Base-by-base conservation (phyloP, 2,329 filamentous ascomycete species). In the Chrysoporthe cubensis region DNA sequence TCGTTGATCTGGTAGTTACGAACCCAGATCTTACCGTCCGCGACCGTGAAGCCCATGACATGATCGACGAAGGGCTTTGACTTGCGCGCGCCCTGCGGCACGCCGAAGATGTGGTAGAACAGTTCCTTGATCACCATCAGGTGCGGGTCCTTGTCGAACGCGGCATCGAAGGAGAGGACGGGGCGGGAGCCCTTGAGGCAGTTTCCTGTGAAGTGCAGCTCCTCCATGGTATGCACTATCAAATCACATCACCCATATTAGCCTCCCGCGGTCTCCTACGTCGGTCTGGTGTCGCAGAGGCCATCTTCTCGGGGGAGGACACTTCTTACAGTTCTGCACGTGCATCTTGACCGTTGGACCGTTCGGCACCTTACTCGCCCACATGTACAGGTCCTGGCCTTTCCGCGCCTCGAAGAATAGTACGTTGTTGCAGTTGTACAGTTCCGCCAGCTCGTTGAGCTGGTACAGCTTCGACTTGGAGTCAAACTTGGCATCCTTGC, bases 51-150 rank as follows among this genome's bases (percentile, higher is more conserved):
- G 67, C 90, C 90, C 87, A 98, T 94, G 71, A 99, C 92, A 74
- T 96, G 94, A 78, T 99, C 96, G 71, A 98, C 86, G 75, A 99
- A 99, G 3, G 96, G 96, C 82, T 99, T 99, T 69, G 92, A 91
- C 75, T 96, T 96, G 74, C 93, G 87, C 34, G 94, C 91, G 32
- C 90, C 91, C 74, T 94, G 91, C 1, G 96, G 96, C 0, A 99
- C 96, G 69, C 94, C 94, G 77, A 99, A 98, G 13, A 91, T 91
- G 74, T 97, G 94, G 16, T 90, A 86, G 76, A 99, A 90, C 73
- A 98, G 87, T 79, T 98, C 94, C 79, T 96, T 94, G 75, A 98
- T 89, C 71, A 97, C 84, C 71, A 86, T 86, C 66, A 96, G 89
- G 76, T 97, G 89, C 2, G 94, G 91, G 74, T 92, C 86, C 72